Evolutionary conservation across 306 rosid species (phyloP).

Genomic region (Medicago arabica): DNA sequence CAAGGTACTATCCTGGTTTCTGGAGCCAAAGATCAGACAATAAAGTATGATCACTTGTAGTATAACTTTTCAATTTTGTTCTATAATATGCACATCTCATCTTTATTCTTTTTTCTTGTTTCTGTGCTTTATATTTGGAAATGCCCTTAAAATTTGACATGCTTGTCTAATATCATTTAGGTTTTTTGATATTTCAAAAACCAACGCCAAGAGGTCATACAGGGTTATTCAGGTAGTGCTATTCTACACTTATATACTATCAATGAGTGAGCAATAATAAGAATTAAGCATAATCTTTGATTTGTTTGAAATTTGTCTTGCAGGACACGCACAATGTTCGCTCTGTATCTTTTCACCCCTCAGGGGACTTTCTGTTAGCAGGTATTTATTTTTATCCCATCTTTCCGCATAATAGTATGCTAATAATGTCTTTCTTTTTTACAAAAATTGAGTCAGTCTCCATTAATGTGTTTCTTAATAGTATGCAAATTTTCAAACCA

Average conservation of each 20-base stretch:
- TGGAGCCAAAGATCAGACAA: conserved; percentile 90
- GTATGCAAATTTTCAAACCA: conserved; percentile 27
- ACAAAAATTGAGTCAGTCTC: conserved; percentile 29
- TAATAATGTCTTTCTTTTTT: neutral
- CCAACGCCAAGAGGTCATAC: conserved; percentile 88
- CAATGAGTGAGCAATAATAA: conserved; percentile 34
- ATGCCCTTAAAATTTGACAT: conserved; percentile 37
- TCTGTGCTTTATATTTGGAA: conserved; percentile 35
- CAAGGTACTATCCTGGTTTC: conserved; percentile 81
- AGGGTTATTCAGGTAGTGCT: conserved; percentile 84
- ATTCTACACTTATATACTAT: conserved; percentile 38
- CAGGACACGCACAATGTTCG: conserved; percentile 97
- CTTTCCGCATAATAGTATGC: conserved; percentile 13
- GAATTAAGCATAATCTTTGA: conserved; percentile 1
- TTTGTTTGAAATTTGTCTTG: conserved; percentile 36
- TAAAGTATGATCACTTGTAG: conserved; percentile 64
- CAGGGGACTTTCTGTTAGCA: conserved; percentile 90
- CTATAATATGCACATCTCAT: conserved; percentile 17
- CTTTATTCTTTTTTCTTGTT: conserved; percentile 27
- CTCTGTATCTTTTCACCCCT: conserved; percentile 87
- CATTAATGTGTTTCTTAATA: conserved; percentile 2
- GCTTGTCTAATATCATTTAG: conserved; percentile 48
- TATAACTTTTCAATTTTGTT: conserved; percentile 17
- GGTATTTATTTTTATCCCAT: conserved; percentile 54
- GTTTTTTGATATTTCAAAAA: conserved; percentile 88